Evolutionary conservation across 164 flowering plant species (phyloP), one percentile per base, ranked within the genome.

Genomic region (Platanus orientalis): DNA sequence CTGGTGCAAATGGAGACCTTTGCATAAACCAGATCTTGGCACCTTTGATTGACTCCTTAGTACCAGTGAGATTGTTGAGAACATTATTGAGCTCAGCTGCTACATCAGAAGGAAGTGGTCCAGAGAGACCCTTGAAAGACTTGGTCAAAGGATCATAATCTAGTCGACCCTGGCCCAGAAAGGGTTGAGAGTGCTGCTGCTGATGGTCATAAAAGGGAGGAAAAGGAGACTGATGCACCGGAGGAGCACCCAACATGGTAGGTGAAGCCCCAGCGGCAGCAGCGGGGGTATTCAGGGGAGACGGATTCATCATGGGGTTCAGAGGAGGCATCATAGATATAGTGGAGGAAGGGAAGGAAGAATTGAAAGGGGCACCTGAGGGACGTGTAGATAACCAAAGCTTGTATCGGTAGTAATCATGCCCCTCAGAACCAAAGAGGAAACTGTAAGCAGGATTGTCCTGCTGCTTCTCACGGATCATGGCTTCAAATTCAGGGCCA

Each of bases 1-100:
- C 92, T 5, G 97, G 96, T 44, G 90, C 89, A 78, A 94, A 94
- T 45, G 93, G 82, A 36, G 86, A 84, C 78, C 99, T 79, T 72
- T 91, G 97, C 97, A 94, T 89, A 77, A 94, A 94, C 99, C 99
- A 94, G 47, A 73, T 73, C 76, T 91, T 94, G 63, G 99, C 96
- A 64, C 99, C 82, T 75, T 94, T 94, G 39, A 94, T 94, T n/a
- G 99, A 91, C 71, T 94, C 99, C 66, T 94, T 89, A 13, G 99
- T 91, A 50, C 99, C 99, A 71, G 75, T 84, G 56, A 94, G 93
- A 76, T 57, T 88, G 69, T 72, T 83, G 45, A 94, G 84, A 59
- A 94, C 84, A 62, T 71, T 81, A 73, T 56, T 80, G 47, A 94
- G 79, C 79, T 94, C 97, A 58, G 78, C 72, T 23, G 87, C 92